Percentiles rank a stretch among this genome's conserved stretches.
These are phyloP conservation scores for Didymella segeticola DNA, from an alignment of 2,329 filamentous ascomycete genomes.

Conservation along the genomic window DNA sequence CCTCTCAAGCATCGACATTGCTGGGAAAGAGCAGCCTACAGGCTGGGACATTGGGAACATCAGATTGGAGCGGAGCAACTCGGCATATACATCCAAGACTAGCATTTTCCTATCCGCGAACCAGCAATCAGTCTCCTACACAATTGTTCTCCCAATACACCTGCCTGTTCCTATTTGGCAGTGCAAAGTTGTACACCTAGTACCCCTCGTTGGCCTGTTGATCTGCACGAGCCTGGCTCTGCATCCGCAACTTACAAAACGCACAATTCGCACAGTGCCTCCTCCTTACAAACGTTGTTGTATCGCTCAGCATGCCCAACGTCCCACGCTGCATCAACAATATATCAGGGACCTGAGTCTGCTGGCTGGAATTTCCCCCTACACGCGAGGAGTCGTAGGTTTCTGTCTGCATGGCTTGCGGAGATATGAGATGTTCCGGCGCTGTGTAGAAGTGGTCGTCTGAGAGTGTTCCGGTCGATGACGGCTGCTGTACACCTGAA, in stretches of 20 bases:
- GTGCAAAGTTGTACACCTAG: no score
- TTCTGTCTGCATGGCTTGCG: neutral
- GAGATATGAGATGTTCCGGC: neutral
- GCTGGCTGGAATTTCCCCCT: neutral
- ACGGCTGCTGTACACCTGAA: no score
- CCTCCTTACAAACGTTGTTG: conserved; percentile 9
- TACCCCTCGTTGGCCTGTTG: no score
- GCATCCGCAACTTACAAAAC: conserved; percentile 17
- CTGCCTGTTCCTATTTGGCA: no score
- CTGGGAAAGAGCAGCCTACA: no score
- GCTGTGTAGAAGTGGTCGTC: neutral
- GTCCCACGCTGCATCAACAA: neutral
- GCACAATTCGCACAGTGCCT: conserved; percentile 17
- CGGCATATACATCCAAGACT: no score
- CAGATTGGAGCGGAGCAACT: no score
- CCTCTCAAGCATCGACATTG: no score
- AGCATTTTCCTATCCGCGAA: no score
- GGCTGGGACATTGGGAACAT: no score
- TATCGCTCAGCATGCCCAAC: conserved; percentile 1
- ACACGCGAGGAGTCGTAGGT: neutral
- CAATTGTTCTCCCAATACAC: no score
- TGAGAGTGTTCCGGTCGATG: neutral
- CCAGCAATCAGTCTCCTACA: no score
- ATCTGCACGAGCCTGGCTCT: neutral
- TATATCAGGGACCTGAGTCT: neutral